Base-by-base conservation (phyloP, 139 green algal species). In the Chlamydomonas schloesseri region DNA sequence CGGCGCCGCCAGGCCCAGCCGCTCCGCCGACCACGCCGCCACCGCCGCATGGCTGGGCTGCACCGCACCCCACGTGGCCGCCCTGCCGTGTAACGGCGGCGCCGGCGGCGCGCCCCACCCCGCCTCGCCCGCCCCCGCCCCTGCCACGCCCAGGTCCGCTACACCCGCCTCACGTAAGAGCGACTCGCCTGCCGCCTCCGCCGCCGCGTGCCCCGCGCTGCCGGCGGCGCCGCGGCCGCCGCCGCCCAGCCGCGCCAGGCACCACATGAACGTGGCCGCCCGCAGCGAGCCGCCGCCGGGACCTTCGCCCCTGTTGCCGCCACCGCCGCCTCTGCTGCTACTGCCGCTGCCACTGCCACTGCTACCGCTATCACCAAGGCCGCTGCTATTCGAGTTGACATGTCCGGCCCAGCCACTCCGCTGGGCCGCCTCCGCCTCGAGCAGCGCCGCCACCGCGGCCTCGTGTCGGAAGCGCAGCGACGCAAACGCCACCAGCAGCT, bases 401-500 rank as follows among this genome's bases (percentile, higher is more conserved):
- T n/a, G n/a, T n/a, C n/a, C n/a, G n/a, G n/a, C n/a, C n/a, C n/a
- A n/a, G n/a, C n/a, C n/a, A n/a, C n/a, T n/a, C n/a, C n/a, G n/a
- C n/a, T n/a, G n/a, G n/a, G n/a, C 55, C 14, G 9, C 33, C 60
- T 9, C 6, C 33, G 15, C 13, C 67, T 10, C 36, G 60, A 73
- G 31, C 79, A 76, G n/a, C 65, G 47, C 47, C 65, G n/a, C 42
- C 20, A 85, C 37, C 4, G 13, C 65, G 1, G n/a, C 31, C 26
- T 20, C 36, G 67, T 68, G 67, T 9, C 79, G 47, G n/a, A 37
- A 76, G 15, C 36, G 23, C 46, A 85, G n/a, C 6, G 47, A 37
- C 4, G 79, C 79, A 13, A 77, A 70, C 29, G 79, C 65, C 79
- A 67, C 68, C 79, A 85, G 79, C 64, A 85, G 65, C 79, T 37